These are phyloP conservation scores for Musa acuminata DNA, from an alignment of 176 grass and related monocot genomes.

Conservation along the genomic window DNA sequence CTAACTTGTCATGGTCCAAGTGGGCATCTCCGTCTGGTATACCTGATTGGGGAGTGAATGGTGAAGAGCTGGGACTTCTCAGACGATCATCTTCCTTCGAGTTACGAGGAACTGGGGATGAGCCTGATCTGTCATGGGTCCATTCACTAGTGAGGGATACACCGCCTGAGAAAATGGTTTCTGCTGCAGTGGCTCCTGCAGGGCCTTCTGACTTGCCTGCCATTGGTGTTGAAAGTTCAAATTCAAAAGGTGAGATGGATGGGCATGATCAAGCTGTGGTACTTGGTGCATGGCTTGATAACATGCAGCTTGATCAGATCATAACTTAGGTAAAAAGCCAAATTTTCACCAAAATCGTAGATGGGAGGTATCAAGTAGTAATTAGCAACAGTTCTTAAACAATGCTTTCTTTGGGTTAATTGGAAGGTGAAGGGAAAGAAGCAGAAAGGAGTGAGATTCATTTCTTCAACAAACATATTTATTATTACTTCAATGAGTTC, in stretches of 20 bases:
- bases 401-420: constrained; percentile 49
- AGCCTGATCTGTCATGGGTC: constrained; percentile 83
- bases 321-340: too few relatives aligned
- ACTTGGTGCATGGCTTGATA: constrained; percentile 73
- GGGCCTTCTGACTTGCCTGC: constrained; percentile 1
- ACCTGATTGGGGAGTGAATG: constrained; percentile 53
- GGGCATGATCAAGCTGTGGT: constrained; percentile 39
- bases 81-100: constrained; percentile 68
- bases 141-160: constrained; percentile 73
- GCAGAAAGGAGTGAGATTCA: neutral
- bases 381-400: constrained; percentile 44
- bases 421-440: constrained; percentile 16
- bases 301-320: too few relatives aligned
- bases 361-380: constrained; percentile 27
- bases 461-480: neutral
- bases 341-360: constrained; percentile 12
- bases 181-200: constrained; percentile 26
- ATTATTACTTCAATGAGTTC: neutral
- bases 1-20: constrained; percentile 52
- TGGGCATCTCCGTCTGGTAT: constrained; percentile 53
- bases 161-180: constrained; percentile 45
- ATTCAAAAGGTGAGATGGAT: constrained; percentile 30
- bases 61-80: constrained; percentile 62
- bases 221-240: constrained; percentile 13
- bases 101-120: constrained; percentile 39